Evolutionary conservation across 2,329 filamentous ascomycete genomes (phyloP).

Genomic region (Exophiala bonariae): DNA sequence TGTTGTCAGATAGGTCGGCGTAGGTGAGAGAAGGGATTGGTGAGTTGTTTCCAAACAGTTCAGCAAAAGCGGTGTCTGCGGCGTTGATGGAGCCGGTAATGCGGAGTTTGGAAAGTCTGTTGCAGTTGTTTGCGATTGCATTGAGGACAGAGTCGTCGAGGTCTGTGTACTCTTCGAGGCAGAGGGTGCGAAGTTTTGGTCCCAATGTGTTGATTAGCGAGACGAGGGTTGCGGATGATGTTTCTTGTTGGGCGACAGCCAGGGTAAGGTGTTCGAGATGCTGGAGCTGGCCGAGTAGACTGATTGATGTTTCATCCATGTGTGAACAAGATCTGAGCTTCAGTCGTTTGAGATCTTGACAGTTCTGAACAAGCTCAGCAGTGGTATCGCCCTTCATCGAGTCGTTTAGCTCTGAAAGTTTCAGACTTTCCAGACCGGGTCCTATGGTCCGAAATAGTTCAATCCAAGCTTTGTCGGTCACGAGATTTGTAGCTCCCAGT

Average conservation of each 20-base stretch:
- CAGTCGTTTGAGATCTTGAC: constrained; percentile 69
- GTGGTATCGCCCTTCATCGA: constrained; percentile 75
- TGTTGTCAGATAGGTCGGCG: constrained; percentile 74
- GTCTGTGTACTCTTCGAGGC: constrained; percentile 65
- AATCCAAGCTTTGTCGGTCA: constrained; percentile 75
- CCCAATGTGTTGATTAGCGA: constrained; percentile 65
- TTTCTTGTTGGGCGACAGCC: constrained; percentile 59
- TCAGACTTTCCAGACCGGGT: constrained; percentile 63
- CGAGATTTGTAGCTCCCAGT: constrained; percentile 79
- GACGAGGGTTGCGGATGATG: constrained; percentile 59
- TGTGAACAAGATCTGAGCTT: constrained; percentile 82
- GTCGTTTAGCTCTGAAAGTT: constrained; percentile 80
- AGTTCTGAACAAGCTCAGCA: constrained; percentile 60
- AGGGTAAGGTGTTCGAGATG: constrained; percentile 75
- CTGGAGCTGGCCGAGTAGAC: constrained; percentile 61
- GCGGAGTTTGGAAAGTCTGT: constrained; percentile 70
- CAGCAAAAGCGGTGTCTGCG: constrained; percentile 71
- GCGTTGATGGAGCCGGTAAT: constrained; percentile 74
- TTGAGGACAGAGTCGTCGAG: constrained; percentile 70
- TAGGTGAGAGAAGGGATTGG: constrained; percentile 68
- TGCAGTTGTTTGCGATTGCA: constrained; percentile 70
- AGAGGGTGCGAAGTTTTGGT: constrained; percentile 70
- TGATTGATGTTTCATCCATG: constrained; percentile 65
- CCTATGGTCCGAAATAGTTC: constrained; percentile 68
- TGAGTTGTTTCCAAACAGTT: constrained; percentile 64